Evolutionary conservation across 176 grass and related monocot species (phyloP), one percentile per base, ranked within the genome.

Genomic region (sorghum (Sorghum bicolor)): DNA sequence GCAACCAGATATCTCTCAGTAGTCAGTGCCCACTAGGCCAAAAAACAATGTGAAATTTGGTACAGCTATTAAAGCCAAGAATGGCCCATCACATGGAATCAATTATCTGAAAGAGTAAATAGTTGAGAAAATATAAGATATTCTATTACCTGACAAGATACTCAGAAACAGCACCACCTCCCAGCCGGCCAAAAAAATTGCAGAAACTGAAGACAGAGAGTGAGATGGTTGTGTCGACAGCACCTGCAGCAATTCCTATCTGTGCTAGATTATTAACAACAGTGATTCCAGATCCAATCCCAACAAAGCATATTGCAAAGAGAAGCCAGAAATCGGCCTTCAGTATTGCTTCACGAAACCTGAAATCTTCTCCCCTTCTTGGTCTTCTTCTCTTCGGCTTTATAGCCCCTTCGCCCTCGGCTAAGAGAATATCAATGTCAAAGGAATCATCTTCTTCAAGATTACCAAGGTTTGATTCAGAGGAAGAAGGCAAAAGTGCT

Each of bases 291-390:
- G 96, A 95, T 43, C 93, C 96, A 67, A 98, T 91, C 0, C 93
- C 96, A 43, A 95, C 26, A 75, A 98, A 95, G 64, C 93, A 98
- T 62, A 91, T 86, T 39, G 80, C 64, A 81, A 98, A 98, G 2
- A 98, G 85, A 74, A 98, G 83, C 96, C 96, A 98, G 64, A 98
- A 98, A 76, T 98, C 96, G 25, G 96, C 96, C 80, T 98, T 98
- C 15, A 98, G 74, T 38, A 95, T 25, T 3, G 93, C 96, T 86
- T 98, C 91, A n/a, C 79, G 87, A 66, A 98, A 93, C 75, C 83
- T 93, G 52, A 98, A 98, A 82, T 98, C 96, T 17, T 98, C 93
- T 69, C 96, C 96, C 64, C 96, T 95, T 76, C 67, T 91, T 32
- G 96, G 96, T 38, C 78, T 83, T 83, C 92, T 94, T 72, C 89